Base-by-base conservation (phyloP, 257 asterid species). In the Solanum rostratum region DNA sequence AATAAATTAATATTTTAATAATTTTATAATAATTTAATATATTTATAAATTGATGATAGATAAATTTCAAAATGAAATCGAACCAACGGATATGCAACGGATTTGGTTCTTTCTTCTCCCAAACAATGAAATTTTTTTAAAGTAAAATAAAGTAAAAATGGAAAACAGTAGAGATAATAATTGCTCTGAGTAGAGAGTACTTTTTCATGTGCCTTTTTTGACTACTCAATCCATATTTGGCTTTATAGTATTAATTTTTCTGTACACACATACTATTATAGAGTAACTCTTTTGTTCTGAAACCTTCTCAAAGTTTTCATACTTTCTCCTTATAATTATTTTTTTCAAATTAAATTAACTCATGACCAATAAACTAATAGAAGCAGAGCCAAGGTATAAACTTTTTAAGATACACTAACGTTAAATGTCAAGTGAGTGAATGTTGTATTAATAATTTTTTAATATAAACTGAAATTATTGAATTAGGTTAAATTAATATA, bases 121-220 rank as follows among this genome's bases (percentile, higher is more conserved):
- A 15, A 46, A 46, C 33, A 2, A 46, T 4, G 39, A 16, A 68
- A 10, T 1, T 70, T 20, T n/a, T 1, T 0, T 6, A 29, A 29
- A 68, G 3, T 19, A 74, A 46, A 49, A 49, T 24, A 24, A 49
- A 49, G 33, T 4, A 29, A 27, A 76, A 76, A 46, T 15, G 6
- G 62, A 49, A 16, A 49, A 24, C 1, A 76, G 62, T 16, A 49
- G 82, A 37, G 85, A 82, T 80, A 82, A 85, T 80, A 88, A 88
- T 89, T 84, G 86, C 87, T 65, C 85, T 84, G 87, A 37, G 83
- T 62, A 60, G 39, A 49, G 78, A 27, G 88, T 86, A 84, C 88
- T 33, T 82, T 87, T 55, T 86, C 85, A 85, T 86, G 86, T 85
- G 90, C 83, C 79, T 52, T 84, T 88, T 89, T 87, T 88, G 89